These are phyloP conservation scores for Ajuga chamaepitys DNA, from an alignment of 257 asterid genomes.

Conservation along the genomic window DNA sequence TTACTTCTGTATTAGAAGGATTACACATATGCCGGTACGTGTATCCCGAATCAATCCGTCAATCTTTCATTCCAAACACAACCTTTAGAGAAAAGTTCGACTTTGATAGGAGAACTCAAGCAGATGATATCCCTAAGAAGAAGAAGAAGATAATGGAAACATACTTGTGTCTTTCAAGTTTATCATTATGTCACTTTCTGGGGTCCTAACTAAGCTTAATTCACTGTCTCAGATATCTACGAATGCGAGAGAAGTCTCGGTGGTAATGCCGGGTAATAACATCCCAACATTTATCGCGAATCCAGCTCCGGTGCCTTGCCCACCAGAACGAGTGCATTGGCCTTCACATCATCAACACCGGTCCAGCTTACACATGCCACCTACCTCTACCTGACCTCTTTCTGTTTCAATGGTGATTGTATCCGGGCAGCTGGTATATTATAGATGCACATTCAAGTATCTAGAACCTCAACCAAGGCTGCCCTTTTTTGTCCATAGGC, in stretches of 20 bases:
- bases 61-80: too few relatives aligned
- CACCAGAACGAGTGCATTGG: conserved; percentile 57
- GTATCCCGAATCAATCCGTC: too few relatives aligned
- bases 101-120: too few relatives aligned
- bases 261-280: conserved; percentile 79
- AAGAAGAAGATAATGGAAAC: background rate
- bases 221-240: conserved; percentile 34
- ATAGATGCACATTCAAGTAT: conserved; percentile 5
- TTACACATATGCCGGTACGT: too few relatives aligned
- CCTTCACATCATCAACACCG: conserved; percentile 47
- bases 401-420: background rate
- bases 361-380: conserved; percentile 14
- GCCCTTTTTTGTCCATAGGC: conserved; percentile 10
- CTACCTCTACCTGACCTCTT: conserved; percentile 20
- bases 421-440: background rate
- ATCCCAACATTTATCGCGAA: conserved; percentile 77
- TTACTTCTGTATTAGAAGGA: too few relatives aligned
- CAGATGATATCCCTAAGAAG: too few relatives aligned
- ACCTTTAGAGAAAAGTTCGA: too few relatives aligned
- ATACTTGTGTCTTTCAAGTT: too few relatives aligned
- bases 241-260: conserved; percentile 71
- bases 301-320: conserved; percentile 85
- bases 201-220: background rate
- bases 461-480: conserved; percentile 7
- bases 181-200: background rate